phyloP scores from a whole-genome alignment of 257 asterid genomes.

The Rehmannia glutinosa region DNA sequence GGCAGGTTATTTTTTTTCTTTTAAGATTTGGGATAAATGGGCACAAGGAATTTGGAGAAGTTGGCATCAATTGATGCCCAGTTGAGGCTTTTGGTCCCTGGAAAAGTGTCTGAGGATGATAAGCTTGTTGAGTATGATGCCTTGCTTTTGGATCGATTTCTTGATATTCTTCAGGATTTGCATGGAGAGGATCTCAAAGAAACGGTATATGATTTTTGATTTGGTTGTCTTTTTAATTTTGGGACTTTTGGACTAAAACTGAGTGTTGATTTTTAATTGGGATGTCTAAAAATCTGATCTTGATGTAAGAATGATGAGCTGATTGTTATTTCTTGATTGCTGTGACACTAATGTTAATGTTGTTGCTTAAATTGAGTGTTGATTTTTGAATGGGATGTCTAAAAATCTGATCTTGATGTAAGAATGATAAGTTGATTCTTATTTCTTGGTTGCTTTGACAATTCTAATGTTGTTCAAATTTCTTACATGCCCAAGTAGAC shows the following conservation, averaged over 20 bases:
- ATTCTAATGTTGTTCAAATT: too few relatives aligned
- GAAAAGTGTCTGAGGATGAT: constrained; percentile 40
- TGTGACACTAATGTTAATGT: too few relatives aligned
- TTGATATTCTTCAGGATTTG: constrained; percentile 42
- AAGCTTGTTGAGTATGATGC: constrained; percentile 45
- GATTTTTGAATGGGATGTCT: too few relatives aligned
- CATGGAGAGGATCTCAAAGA: constrained; percentile 42
- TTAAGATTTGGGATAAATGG: not conserved
- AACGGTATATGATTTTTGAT: constrained; percentile 22
- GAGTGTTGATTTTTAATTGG: not conserved
- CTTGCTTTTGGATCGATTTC: constrained; percentile 45
- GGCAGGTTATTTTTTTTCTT: not conserved
- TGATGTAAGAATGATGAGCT: too few relatives aligned
- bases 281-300: not conserved
- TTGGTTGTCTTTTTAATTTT: not conserved
- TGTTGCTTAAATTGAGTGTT: too few relatives aligned
- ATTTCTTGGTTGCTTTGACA: not conserved
- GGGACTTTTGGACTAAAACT: not conserved
- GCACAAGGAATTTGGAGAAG: constrained; percentile 1
- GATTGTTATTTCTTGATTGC: too few relatives aligned
- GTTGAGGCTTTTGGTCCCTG: constrained; percentile 41
- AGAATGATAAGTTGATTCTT: not conserved
- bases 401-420: not conserved
- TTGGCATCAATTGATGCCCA: constrained; percentile 38
- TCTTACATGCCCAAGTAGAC: too few relatives aligned